Conservation (phyloP, 2,329 filamentous ascomycete genomes). For the Cercospora zeina region DNA sequence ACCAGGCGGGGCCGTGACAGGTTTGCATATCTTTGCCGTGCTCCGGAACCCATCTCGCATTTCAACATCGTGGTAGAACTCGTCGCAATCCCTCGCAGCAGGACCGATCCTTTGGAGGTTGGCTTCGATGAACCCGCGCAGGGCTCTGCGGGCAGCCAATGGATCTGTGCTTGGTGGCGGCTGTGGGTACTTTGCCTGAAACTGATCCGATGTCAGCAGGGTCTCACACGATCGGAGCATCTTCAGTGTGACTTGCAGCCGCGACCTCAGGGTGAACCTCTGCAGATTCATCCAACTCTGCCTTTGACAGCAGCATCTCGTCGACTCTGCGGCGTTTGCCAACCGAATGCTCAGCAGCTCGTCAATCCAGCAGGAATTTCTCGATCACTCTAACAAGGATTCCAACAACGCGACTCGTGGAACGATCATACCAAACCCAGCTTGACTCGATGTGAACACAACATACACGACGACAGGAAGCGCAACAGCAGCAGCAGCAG, state of each 20-base stretch:
- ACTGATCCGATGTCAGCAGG: slow-evolving; percentile 19
- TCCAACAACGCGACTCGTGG: neutral
- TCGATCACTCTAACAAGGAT: neutral
- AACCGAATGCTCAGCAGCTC: neutral
- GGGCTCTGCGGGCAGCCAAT: slow-evolving; percentile 13
- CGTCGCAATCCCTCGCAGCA: slow-evolving; percentile 26
- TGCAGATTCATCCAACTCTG: slow-evolving; percentile 21
- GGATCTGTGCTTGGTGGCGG: slow-evolving; percentile 15
- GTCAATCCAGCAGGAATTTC: neutral
- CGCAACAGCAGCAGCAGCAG: neutral
- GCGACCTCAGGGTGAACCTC: slow-evolving; percentile 25
- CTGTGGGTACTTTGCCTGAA: slow-evolving; percentile 21
- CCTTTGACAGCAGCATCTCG: slow-evolving; percentile 21
- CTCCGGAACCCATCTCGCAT: slow-evolving; percentile 42
- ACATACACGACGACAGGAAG: neutral
- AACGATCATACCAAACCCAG: neutral
- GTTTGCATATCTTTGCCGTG: slow-evolving; percentile 40
- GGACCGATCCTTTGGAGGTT: slow-evolving; percentile 24
- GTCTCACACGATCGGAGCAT: neutral
- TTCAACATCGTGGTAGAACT: slow-evolving; percentile 43
- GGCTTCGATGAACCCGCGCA: slow-evolving; percentile 18
- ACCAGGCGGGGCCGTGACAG: slow-evolving; percentile 23
- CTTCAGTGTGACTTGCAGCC: slow-evolving; percentile 15
- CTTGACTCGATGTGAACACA: neutral
- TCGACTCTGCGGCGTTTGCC: neutral